Conservation (phyloP, 129 eudicot species). For the Logfia minima region DNA sequence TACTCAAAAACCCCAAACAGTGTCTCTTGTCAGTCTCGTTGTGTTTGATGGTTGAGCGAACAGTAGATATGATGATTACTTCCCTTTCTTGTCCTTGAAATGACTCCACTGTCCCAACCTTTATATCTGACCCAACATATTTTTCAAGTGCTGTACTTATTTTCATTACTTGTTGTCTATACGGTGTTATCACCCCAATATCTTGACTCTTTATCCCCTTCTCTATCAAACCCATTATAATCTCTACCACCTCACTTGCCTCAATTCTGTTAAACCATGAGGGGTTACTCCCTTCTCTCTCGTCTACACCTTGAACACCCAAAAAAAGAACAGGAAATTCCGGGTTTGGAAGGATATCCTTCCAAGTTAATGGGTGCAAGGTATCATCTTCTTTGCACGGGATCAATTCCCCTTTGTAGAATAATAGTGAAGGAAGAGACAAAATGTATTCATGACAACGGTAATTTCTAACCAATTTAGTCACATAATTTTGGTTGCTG, state of each 20-base stretch:
- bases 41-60: conserved; percentile 78
- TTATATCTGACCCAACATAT: conserved; percentile 46
- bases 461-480: conserved; percentile 65
- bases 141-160: conserved; percentile 64
- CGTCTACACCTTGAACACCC: conserved; percentile 87
- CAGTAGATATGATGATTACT: conserved; percentile 78
- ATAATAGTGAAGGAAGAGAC: conserved; percentile 67
- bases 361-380: conserved; percentile 35
- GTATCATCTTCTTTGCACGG: conserved; percentile 58
- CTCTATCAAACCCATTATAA: conserved; percentile 40
- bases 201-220: conserved; percentile 51
- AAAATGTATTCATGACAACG: conserved; percentile 69
- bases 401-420: conserved; percentile 61
- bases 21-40: conserved; percentile 69
- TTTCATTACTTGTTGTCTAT: conserved; percentile 77
- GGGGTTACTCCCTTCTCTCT: conserved; percentile 91
- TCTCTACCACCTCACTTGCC: conserved; percentile 84
- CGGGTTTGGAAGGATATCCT: conserved; percentile 53
- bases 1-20: conserved; percentile 89
- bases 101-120: conserved; percentile 86
- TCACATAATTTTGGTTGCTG: conserved; percentile 55
- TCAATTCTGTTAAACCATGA: conserved; percentile 96
- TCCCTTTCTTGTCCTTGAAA: conserved; percentile 91
- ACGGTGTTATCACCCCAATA: conserved; percentile 88
- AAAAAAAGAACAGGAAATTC: conserved; percentile 76